Conservation (phyloP, 495 filamentous ascomycete genomes). For the Hypoxylon lienhwacheense region DNA sequence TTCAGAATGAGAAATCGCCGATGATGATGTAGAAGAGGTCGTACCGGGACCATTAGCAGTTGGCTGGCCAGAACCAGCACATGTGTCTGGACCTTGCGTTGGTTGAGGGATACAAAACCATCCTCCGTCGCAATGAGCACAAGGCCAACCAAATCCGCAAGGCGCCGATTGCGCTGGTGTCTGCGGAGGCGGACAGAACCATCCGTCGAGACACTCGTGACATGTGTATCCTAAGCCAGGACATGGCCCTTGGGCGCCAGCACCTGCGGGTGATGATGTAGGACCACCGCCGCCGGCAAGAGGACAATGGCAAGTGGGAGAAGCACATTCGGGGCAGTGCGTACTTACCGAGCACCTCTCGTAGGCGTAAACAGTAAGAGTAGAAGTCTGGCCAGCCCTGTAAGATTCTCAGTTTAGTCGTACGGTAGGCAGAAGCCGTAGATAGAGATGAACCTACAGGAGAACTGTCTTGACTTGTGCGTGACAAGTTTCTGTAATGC, state of each 20-base stretch:
- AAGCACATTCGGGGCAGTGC: slow-evolving; percentile 18
- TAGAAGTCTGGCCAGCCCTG: slow-evolving; percentile 23
- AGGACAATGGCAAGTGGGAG: slow-evolving; percentile 34
- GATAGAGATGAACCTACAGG: slow-evolving; percentile 13
- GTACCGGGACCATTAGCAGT: slow-evolving; percentile 16
- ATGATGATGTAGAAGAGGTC: slow-evolving; percentile 14
- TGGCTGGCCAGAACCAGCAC: slow-evolving; percentile 15
- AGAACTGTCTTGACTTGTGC: slow-evolving; percentile 7
- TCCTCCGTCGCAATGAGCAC: slow-evolving; percentile 42
- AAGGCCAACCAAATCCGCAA: slow-evolving; percentile 48
- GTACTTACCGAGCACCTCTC: slow-evolving; percentile 25
- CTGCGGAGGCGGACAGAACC: slow-evolving; percentile 48
- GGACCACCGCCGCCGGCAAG: slow-evolving; percentile 4
- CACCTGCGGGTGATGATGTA: slow-evolving; percentile 15
- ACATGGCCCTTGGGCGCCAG: slow-evolving; percentile 38
- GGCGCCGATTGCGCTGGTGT: slow-evolving; percentile 47
- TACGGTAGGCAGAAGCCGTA: neutral
- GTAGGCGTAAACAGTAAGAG: slow-evolving; percentile 11
- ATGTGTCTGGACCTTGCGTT: slow-evolving; percentile 21
- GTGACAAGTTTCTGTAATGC: slow-evolving; percentile 10
- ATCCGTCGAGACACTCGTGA: slow-evolving; percentile 45
- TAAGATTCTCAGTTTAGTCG: slow-evolving; percentile 15
- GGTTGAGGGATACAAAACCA: slow-evolving; percentile 46
- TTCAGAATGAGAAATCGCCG: slow-evolving; percentile 1
- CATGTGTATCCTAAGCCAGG: slow-evolving; percentile 46